Evolutionary conservation across 2,329 filamentous ascomycete genomes (phyloP).

Genomic region (Fonsecaea pugnacius): DNA sequence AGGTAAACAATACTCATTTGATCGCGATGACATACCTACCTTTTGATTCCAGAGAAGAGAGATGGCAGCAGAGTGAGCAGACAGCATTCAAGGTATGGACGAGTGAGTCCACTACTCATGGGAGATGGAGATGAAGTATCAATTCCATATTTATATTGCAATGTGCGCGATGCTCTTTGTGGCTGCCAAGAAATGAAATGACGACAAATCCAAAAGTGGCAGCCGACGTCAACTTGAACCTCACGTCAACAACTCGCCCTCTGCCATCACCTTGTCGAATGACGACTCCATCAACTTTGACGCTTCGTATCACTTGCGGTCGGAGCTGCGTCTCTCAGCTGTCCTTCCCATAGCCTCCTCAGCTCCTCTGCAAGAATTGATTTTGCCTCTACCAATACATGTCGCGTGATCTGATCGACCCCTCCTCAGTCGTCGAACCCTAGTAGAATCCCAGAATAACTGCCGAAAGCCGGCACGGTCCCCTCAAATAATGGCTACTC

Average conservation of each 20-base stretch:
- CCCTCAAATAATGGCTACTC: slow-evolving; percentile 18
- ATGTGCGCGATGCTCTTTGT: background rate
- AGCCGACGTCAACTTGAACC: background rate
- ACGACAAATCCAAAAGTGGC: background rate
- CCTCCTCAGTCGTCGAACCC: slow-evolving; percentile 1
- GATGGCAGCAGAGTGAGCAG: background rate
- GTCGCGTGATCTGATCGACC: background rate
- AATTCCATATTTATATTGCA: background rate
- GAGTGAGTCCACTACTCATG: background rate
- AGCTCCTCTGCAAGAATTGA: background rate
- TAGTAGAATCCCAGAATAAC: background rate
- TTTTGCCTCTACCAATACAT: background rate
- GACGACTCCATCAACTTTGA: background rate
- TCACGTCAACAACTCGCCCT: background rate
- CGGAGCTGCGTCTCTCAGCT: background rate
- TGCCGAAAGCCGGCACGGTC: background rate
- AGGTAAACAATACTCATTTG: background rate
- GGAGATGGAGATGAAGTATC: background rate
- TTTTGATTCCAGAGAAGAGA: background rate
- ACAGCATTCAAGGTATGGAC: background rate
- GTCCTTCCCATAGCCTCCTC: background rate
- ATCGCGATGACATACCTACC: background rate
- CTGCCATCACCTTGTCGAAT: background rate
- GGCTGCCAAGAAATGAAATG: background rate
- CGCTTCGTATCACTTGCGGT: background rate